A percentile compares a stretch with the other conserved stretches of the same genome.
These are phyloP conservation scores for Dothideomycetidae sp. DNA, from an alignment of 2,329 filamentous ascomycete species.

Conservation along the genomic window DNA sequence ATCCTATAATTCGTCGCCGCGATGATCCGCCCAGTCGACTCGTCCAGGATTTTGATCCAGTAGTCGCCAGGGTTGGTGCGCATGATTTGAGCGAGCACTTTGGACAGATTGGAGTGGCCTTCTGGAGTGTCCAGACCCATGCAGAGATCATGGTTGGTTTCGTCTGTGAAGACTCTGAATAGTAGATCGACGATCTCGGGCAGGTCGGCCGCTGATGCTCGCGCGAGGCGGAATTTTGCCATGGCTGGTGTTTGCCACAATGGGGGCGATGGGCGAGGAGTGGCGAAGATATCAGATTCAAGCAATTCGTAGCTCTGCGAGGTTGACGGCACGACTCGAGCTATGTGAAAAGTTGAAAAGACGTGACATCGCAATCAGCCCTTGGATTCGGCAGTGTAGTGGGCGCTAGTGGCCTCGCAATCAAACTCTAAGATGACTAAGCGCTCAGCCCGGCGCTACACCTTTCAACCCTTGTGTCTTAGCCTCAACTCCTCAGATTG, in stretches of 20 bases:
- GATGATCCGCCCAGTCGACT: not conserved
- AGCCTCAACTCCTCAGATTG: no score
- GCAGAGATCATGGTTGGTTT: not conserved
- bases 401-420: not conserved
- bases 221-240: not conserved
- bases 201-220: not conserved
- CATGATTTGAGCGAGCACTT: not conserved
- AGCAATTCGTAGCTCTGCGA: not conserved
- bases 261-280: not conserved
- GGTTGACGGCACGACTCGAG: not conserved
- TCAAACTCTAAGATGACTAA: no score
- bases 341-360: not conserved
- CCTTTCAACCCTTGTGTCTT: no score
- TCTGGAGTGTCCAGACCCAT: not conserved
- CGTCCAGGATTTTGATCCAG: not conserved
- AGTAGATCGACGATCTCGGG: not conserved
- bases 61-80: not conserved
- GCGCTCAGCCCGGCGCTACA: no score
- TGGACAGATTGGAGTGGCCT: not conserved
- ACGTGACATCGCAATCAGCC: not conserved
- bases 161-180: not conserved
- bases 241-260: no score
- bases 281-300: not conserved
- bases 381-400: not conserved
- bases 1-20: not conserved